Base-by-base conservation (phyloP, 305 asterid genomes). In the Striga hermonthica region DNA sequence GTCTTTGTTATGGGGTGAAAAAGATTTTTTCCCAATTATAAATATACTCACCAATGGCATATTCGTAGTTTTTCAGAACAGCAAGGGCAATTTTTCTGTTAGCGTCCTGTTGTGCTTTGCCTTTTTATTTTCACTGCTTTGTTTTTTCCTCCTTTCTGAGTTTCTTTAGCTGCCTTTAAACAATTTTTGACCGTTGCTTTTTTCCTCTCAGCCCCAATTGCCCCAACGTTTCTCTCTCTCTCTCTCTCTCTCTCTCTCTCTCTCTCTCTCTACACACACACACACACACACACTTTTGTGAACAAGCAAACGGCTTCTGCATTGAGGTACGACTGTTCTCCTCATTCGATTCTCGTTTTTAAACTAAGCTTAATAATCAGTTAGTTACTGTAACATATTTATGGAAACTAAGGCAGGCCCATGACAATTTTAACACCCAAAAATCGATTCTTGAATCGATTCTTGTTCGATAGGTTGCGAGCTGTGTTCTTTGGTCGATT, bases 121-220 rank as follows among this genome's bases (percentile, higher is more conserved):
- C 79, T 68, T 75, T 72, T 22, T 22, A 69, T 62, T 67, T 79
- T 44, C 12, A 22, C 55, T 49, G 79, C 76, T 57, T 67, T 72
- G 66, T 58, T 48, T 49, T 61, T 47, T 53, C 70, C 57, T 39
- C 41, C 57, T 60, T 70, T 62, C 73, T 71, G 74, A 53, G 50
- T 31, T 62, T 22, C 31, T 22, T 22, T 22, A 22, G 31, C 31
- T 15, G 22, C 63, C 83, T 77, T 76, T 72, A 69, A 79, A 77
- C 71, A 65, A 12, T 69, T 82, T 86, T 83, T 80, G 95, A 90
- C 97, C 97, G 97, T 90, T 90, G 96, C 86, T 78, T 83, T 22
- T 79, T 77, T 73, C 66, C 57, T 67, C 79, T 52, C 72, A 44
- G 64, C 79, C 31, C 31, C 31, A 22, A 22, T 1, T 22, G 31